Evolutionary conservation across 2,329 filamentous ascomycete species (phyloP).

Genomic region (Zymoseptoria crescenta): DNA sequence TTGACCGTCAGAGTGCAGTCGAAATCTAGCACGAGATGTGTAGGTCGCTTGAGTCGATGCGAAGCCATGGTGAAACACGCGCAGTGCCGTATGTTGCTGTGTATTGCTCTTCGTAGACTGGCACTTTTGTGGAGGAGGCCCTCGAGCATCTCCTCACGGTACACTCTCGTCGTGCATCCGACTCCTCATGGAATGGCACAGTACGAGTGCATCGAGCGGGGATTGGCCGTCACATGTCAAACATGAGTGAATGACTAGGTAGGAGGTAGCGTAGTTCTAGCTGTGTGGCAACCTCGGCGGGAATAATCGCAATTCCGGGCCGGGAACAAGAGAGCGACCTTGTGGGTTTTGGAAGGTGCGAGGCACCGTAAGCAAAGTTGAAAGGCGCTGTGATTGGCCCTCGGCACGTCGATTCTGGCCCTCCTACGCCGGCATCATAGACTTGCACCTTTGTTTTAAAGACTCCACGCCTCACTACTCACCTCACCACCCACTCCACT

Average conservation of each 20-base stretch:
- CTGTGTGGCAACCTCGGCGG: not conserved
- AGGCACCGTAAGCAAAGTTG: not conserved
- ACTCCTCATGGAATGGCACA: not conserved
- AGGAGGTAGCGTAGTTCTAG: too few relatives aligned
- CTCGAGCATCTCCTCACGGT: not conserved
- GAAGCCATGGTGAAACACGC: conserved; percentile 3
- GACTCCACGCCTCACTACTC: conserved; percentile 2
- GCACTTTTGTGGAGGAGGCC: not conserved
- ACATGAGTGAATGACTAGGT: not conserved
- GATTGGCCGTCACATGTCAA: not conserved
- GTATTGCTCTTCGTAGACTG: not conserved
- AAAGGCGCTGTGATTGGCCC: not conserved
- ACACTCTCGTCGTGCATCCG: not conserved
- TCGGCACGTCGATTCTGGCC: not conserved
- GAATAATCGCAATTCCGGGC: too few relatives aligned
- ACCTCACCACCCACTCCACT: conserved; percentile 14
- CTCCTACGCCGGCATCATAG: not conserved
- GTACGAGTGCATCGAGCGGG: not conserved
- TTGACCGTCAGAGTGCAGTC: conserved; percentile 40
- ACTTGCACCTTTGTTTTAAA: not conserved
- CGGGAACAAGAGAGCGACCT: too few relatives aligned
- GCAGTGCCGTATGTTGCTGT: not conserved
- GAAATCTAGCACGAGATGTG: conserved; percentile 37
- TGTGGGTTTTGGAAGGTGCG: not conserved
- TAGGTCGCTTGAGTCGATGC: conserved; percentile 7